Evolutionary conservation across 2,329 filamentous ascomycete genomes (phyloP).

Genomic region (Phyllosticta citriasiana): DNA sequence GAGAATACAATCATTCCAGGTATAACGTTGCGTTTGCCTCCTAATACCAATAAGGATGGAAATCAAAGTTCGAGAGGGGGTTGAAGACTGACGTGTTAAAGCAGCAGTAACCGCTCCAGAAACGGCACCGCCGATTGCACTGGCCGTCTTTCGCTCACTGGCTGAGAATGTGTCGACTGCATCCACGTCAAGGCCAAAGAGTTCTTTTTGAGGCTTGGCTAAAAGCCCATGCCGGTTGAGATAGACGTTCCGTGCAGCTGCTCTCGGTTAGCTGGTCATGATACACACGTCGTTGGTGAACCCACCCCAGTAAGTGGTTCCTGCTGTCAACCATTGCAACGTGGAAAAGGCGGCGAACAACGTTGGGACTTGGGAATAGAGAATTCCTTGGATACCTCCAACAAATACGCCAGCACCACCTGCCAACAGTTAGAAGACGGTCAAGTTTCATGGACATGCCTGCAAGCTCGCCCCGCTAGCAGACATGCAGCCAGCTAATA

Average conservation of each 20-base stretch:
- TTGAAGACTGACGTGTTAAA: slow-evolving; percentile 6
- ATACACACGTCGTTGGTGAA: background rate
- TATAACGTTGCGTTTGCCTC: slow-evolving; percentile 27
- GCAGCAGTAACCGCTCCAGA: slow-evolving; percentile 44
- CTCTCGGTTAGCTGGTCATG: background rate
- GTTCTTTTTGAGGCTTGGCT: slow-evolving; percentile 18
- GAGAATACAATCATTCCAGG: slow-evolving; percentile 52
- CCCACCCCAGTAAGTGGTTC: slow-evolving; percentile 56
- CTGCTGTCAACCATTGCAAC: slow-evolving; percentile 72
- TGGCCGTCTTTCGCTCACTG: slow-evolving; percentile 55
- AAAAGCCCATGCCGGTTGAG: slow-evolving; percentile 24
- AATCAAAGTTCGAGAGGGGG: background rate
- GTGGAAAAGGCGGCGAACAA: slow-evolving; percentile 64
- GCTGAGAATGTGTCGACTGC: slow-evolving; percentile 20
- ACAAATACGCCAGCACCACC: slow-evolving; percentile 45
- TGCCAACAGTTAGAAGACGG: background rate
- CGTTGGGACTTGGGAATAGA: slow-evolving; percentile 55
- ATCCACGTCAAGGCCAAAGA: background rate
- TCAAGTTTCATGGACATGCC: background rate
- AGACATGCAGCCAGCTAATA: background rate
- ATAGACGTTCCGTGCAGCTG: slow-evolving; percentile 26
- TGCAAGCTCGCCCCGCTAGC: background rate
- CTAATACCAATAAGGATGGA: slow-evolving; percentile 6
- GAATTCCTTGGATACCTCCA: slow-evolving; percentile 36
- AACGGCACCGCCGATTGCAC: slow-evolving; percentile 59